These are phyloP conservation scores for Malassezia pachydermatis DNA, from an alignment of 1,284 basidiomycete genomes.

Conservation along the genomic window DNA sequence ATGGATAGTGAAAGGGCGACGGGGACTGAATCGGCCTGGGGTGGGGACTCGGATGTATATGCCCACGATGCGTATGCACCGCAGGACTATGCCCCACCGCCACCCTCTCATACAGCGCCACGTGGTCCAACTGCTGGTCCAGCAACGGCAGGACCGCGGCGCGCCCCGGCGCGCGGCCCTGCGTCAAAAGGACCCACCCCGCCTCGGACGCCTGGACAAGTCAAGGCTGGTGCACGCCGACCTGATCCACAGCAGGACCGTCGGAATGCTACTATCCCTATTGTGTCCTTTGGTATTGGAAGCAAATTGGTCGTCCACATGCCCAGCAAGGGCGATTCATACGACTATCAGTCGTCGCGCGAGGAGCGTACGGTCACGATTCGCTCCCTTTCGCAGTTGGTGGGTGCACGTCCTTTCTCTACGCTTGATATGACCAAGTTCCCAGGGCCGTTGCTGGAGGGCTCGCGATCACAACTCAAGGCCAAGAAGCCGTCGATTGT, in stretches of 20 bases:
- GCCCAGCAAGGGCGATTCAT: conserved; percentile 19
- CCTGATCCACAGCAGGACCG: conserved; percentile 33
- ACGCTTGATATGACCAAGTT: conserved; percentile 36
- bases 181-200: too few relatives aligned
- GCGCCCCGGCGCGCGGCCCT: neutral
- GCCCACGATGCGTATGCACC: conserved; percentile 6
- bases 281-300: conserved; percentile 40
- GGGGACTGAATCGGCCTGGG: neutral
- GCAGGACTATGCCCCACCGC: neutral
- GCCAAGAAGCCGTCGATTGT: conserved; percentile 35
- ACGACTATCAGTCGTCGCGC: conserved; percentile 10
- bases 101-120: neutral
- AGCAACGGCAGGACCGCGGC: too few relatives aligned
- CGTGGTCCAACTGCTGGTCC: too few relatives aligned
- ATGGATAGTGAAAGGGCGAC: neutral
- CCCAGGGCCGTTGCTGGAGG: conserved; percentile 41
- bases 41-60: neutral
- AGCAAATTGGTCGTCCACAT: conserved; percentile 42
- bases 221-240: neutral
- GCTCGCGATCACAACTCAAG: conserved; percentile 24
- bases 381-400: conserved; percentile 22
- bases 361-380: conserved; percentile 23
- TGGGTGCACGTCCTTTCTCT: conserved; percentile 28
- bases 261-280: conserved; percentile 27
- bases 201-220: too few relatives aligned